Base-by-base conservation (phyloP, 164 flowering plant species). In the Vitis labrusca region DNA sequence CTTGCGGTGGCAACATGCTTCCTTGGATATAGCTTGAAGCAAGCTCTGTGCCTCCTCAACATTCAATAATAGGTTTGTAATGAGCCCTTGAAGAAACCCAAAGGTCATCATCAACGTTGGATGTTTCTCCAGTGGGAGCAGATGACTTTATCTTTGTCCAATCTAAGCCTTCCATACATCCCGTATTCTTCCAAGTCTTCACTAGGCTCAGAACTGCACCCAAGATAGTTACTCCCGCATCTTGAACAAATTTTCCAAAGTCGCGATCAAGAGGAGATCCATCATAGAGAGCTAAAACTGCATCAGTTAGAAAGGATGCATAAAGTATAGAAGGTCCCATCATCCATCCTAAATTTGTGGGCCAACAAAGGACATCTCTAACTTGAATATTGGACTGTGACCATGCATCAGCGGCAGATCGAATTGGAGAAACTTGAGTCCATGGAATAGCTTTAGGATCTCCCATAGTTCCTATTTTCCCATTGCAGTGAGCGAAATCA, bases 381-480 rank as follows among this genome's bases (percentile, higher is more conserved):
- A 71, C 65, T 76, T 77, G 83, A 59, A 78, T 5, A 83, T 87
- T 80, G 50, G 60, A 4, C 59, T 83, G 87, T 50, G 89, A 89
- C 98, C 98, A 96, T 29, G 74, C 70, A 71, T 96, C 98, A 65
- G 85, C 76, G 57, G 95, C 85, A 75, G 79, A 61, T 64, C 97
- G 85, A 59, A 91, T 86, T 8, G 97, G 92, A 63, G 93, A 83
- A 70, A 88, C 79, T n/a, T 92, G 97, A 50, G 93, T 91, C 97
- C 96, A 94, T 30, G 94, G 94, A 66, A 94, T 87, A 27, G 99
- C 99, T 80, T 94, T 94, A 57, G 98, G 99, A 15, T 91, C 98
- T 65, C 99, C 98, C 23, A 0, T 19, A 19, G 23, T 19, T 19
- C 23, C 1, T 0, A 0, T 19, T 19, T 19, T 19, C 23, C 23